Percentiles rank a stretch among this genome's conserved stretches.
Evolutionary conservation across 2,329 filamentous ascomycete genomes (phyloP).

Genomic region (Exophiala oligosperma): DNA sequence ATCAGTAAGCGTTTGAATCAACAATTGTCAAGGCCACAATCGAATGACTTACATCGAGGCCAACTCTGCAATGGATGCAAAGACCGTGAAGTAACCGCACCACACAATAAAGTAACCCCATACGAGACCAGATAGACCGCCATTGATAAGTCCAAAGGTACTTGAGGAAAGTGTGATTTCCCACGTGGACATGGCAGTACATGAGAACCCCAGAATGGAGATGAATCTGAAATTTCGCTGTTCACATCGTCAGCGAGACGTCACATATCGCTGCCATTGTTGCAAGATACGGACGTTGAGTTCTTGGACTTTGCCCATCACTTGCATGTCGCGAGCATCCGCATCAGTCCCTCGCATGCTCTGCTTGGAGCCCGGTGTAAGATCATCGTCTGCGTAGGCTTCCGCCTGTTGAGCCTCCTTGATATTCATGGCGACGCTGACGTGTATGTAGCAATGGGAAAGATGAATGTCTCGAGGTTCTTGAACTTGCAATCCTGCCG

Average conservation of each 20-base stretch:
- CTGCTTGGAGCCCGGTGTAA: background rate
- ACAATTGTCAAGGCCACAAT: conserved; percentile 11
- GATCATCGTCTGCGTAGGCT: background rate
- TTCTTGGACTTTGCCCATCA: conserved; percentile 22
- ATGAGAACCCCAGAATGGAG: conserved; percentile 44
- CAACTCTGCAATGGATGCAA: conserved; percentile 50
- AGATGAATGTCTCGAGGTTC: background rate
- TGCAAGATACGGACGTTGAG: conserved; percentile 31
- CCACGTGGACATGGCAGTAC: conserved; percentile 39
- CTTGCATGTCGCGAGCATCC: conserved; percentile 19
- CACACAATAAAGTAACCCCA: conserved; percentile 53
- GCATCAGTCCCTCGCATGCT: conserved; percentile 11
- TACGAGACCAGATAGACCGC: conserved; percentile 54
- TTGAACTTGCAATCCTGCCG: background rate
- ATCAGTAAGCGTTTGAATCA: background rate
- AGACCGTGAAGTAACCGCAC: conserved; percentile 43
- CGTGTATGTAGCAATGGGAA: background rate
- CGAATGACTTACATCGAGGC: conserved; percentile 42
- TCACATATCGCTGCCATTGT: conserved; percentile 37
- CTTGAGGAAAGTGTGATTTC: conserved; percentile 35
- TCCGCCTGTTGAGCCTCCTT: background rate
- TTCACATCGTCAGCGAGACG: conserved; percentile 33
- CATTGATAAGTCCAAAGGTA: conserved; percentile 39
- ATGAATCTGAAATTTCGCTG: conserved; percentile 48
- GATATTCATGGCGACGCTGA: background rate